phyloP scores from a whole-genome alignment of 2,329 filamentous ascomycete species.

The Paraconiothyrium brasiliense region DNA sequence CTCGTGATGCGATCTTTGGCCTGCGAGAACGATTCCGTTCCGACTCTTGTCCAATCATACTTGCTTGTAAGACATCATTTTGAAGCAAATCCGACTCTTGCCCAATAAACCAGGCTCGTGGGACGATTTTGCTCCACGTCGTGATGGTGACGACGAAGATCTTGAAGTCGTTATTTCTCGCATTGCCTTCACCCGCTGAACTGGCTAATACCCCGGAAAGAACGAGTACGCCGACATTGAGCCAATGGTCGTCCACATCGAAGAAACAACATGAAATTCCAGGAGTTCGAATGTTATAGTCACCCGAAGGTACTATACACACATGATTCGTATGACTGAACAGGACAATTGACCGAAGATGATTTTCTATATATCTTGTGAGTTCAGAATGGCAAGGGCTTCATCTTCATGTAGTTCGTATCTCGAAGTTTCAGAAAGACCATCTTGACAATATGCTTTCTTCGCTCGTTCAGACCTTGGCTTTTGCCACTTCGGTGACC shows the following conservation, averaged over 20 bases:
- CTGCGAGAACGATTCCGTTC: conserved; percentile 1
- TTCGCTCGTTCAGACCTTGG: conserved; percentile 26
- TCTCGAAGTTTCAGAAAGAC: neutral
- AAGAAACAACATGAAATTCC: neutral
- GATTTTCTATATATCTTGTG: neutral
- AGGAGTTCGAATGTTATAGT: neutral
- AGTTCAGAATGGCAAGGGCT: neutral
- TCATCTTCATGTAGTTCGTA: neutral
- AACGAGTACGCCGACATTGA: conserved; percentile 1
- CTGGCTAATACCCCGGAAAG: neutral
- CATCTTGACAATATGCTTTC: conserved; percentile 29
- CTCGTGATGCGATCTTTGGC: conserved; percentile 10
- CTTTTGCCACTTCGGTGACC: conserved; percentile 30
- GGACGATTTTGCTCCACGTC: neutral
- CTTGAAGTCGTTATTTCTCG: neutral
- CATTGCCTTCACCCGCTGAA: neutral
- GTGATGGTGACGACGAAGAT: neutral
- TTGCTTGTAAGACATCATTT: conserved; percentile 48
- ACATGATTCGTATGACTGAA: neutral
- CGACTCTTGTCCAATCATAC: conserved; percentile 13
- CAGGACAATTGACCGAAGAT: neutral
- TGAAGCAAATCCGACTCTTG: conserved; percentile 4
- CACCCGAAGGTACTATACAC: neutral
- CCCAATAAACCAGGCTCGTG: neutral
- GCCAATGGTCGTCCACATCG: neutral